These are phyloP conservation scores for Rhodomyrtus tomentosa DNA, from an alignment of 345 rosid species.

Conservation along the genomic window DNA sequence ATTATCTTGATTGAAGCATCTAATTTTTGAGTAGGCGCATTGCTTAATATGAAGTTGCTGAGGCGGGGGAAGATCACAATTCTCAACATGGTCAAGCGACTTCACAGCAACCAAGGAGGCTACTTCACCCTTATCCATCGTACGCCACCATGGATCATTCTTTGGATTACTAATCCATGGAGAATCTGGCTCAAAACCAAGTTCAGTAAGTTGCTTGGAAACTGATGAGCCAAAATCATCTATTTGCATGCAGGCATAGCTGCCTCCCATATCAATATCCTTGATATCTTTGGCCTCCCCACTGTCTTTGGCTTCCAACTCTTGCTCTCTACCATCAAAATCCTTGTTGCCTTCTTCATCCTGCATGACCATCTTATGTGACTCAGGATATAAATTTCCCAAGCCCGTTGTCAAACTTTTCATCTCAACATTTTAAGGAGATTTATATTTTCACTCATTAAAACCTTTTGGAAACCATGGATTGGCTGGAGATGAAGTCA, in stretches of 20 bases:
- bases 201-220: conserved; percentile 22
- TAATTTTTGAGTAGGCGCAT: conserved; percentile 21
- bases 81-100: conserved; percentile 53
- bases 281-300: conserved; percentile 31
- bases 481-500: conserved; percentile 67
- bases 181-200: conserved; percentile 29
- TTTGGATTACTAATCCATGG: conserved; percentile 56
- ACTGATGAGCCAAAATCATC: conserved; percentile 20
- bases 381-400: conserved; percentile 10
- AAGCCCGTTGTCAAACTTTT: conserved; percentile 18
- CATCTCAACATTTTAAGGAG: conserved; percentile 48
- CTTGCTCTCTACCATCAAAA: conserved; percentile 8
- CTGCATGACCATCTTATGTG: not conserved
- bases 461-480: conserved; percentile 45
- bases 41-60: conserved; percentile 41
- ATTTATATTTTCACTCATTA: conserved; percentile 30
- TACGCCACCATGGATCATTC: conserved; percentile 80
- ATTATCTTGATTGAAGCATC: conserved; percentile 17
- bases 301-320: conserved; percentile 1
- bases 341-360: conserved; percentile 4
- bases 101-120: conserved; percentile 75
- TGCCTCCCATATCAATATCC: conserved; percentile 21
- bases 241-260: conserved; percentile 19
- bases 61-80: conserved; percentile 86
- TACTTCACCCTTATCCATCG: conserved; percentile 62